phyloP scores from a whole-genome alignment of 1,284 basidiomycete genomes.

The Somion occarium region DNA sequence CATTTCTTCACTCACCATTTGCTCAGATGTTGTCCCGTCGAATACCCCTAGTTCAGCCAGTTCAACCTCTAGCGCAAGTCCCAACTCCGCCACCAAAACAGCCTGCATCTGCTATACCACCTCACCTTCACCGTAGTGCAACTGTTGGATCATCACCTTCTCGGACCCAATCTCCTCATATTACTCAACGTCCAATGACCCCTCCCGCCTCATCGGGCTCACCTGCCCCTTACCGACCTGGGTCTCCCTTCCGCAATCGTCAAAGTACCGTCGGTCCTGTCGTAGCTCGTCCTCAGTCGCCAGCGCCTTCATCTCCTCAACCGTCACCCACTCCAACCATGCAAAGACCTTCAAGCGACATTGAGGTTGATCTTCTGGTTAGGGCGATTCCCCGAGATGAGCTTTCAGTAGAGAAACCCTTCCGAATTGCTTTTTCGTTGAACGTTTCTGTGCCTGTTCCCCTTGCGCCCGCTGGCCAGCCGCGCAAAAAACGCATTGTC shows the following conservation, averaged over 20 bases:
- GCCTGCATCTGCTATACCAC: constrained; percentile 63
- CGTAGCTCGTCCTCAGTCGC: constrained; percentile 44
- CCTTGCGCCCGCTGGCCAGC: constrained; percentile 20
- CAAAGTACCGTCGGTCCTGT: constrained; percentile 30
- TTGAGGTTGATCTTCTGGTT: constrained; percentile 59
- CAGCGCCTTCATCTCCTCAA: constrained; percentile 27
- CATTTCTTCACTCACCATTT: not conserved
- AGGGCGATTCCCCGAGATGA: constrained; percentile 41
- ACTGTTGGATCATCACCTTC: constrained; percentile 35
- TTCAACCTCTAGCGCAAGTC: constrained; percentile 19
- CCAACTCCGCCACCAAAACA: constrained; percentile 35
- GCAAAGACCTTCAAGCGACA: constrained; percentile 34
- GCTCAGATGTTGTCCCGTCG: constrained; percentile 64
- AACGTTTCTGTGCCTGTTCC: constrained; percentile 41
- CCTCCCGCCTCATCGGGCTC: constrained; percentile 29
- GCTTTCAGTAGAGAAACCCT: constrained; percentile 50
- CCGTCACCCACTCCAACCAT: constrained; percentile 12
- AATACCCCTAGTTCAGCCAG: constrained; percentile 47
- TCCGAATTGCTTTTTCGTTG: constrained; percentile 49
- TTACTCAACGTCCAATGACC: constrained; percentile 40
- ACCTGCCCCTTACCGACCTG: constrained; percentile 40
- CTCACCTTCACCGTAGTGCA: constrained; percentile 58
- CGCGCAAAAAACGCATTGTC: constrained; percentile 36
- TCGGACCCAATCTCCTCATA: constrained; percentile 49
- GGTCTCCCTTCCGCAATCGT: constrained; percentile 51